Evolutionary conservation across 148 eudicot species (phyloP), one percentile per base, ranked within the genome.

Genomic region (Persicaria maculosa): DNA sequence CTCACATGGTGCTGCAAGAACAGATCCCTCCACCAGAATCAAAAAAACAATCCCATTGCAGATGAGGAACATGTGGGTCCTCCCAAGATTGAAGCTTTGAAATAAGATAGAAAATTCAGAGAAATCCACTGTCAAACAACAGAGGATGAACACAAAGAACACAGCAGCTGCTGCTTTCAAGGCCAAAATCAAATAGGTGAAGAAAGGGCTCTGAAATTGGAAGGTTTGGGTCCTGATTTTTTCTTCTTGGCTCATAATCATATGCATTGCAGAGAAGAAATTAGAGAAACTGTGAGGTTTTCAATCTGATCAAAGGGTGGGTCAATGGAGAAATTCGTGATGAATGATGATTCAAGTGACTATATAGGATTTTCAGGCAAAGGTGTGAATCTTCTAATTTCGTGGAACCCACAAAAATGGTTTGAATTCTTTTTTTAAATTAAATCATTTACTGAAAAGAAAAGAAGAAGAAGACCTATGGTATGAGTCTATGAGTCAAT

Each of bases 1-100:
- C 4, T 61, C 67, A 61, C 22, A 2, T 57, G 22, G 62, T 1
- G 31, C 20, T 8, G 62, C 7, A 57, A 7, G 62, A 61, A 61
- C 15, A 22, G 74, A 71, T 54, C 22, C 17, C 53, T 45, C 20
- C 25, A 71, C 50, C 14, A 71, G 22, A 48, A 71, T 71, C n/a
- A 71, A 47, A 11, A 71, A 47, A 11, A 71, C 36, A 48, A 71
- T 71, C 40, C 53, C 74, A 48, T 71, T 71, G 31, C 55, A 71
- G 44, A 71, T 4, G 20, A 71, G 8, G 52, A 71, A 71, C 10
- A 71, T 48, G 52, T 44, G 74, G 57, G 7, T 71, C 74, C 74
- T 71, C 0, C 52, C 74, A 44, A 71, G 67, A 61, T 61, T 61
- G 44, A 61, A 61, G 67, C 67, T 71, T 12, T 1, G 8, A 48